phyloP scores from a whole-genome alignment of 257 asterid species.

The Jaltomata sinuosa region DNA sequence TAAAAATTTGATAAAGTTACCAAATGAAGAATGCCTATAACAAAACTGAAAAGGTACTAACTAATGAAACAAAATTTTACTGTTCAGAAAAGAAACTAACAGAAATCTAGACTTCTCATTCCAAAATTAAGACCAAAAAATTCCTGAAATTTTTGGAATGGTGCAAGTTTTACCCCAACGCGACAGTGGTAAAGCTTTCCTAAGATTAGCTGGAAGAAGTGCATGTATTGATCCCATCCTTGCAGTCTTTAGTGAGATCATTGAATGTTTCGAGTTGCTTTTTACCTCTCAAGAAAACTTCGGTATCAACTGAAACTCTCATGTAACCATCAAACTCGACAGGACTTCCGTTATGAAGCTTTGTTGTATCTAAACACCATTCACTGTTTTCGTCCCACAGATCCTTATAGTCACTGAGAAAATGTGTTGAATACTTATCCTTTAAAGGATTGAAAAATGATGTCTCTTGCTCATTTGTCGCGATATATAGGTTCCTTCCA shows the following conservation, averaged over 20 bases:
- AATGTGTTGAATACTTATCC: constrained; percentile 58
- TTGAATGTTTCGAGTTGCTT: constrained; percentile 75
- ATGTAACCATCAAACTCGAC: constrained; percentile 86
- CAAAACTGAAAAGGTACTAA: not conserved
- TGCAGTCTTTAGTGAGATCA: constrained; percentile 74
- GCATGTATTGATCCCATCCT: constrained; percentile 67
- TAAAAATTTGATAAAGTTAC: not conserved
- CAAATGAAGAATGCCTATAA: not conserved
- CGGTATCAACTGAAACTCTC: constrained; percentile 66
- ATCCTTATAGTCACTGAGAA: constrained; percentile 61
- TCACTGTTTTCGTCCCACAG: constrained; percentile 64
- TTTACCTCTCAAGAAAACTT: constrained; percentile 64
- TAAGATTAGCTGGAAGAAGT: constrained; percentile 29
- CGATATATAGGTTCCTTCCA: constrained; percentile 54
- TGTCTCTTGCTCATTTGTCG: constrained; percentile 42
- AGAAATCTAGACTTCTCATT: not conserved
- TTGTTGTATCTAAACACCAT: constrained; percentile 60
- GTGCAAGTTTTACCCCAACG: not conserved
- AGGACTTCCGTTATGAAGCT: constrained; percentile 48
- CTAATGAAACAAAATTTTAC: not conserved
- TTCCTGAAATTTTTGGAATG: not conserved
- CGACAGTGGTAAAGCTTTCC: not conserved
- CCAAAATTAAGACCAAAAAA: not conserved
- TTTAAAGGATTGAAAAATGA: constrained; percentile 61
- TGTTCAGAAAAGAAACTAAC: not conserved